Conservation (phyloP, 2,329 filamentous ascomycete genomes). For the Alternaria ethzedia region DNA sequence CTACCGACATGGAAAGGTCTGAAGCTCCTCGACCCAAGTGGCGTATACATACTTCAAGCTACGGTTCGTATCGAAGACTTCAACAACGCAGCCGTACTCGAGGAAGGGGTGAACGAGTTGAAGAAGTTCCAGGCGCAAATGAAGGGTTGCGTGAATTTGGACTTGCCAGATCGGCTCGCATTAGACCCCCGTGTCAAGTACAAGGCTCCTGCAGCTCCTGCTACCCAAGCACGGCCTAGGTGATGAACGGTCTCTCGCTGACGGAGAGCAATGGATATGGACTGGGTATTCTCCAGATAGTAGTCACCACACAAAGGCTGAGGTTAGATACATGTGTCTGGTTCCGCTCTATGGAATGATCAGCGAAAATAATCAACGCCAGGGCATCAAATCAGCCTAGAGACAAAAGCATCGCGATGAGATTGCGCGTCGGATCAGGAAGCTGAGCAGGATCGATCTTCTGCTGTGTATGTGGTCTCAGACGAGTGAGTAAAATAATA, state of each 20-base stretch:
- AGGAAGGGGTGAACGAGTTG: conserved; percentile 62
- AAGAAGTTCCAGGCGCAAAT: conserved; percentile 61
- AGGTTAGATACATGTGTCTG: background rate
- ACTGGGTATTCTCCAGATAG: background rate
- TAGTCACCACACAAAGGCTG: background rate
- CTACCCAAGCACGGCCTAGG: conserved; percentile 20
- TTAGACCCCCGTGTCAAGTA: conserved; percentile 67
- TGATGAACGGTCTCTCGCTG: conserved; percentile 13
- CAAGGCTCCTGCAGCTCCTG: conserved; percentile 27
- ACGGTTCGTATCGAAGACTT: conserved; percentile 63
- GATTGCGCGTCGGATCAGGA: background rate
- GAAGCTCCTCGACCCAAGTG: conserved; percentile 61
- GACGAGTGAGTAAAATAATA: background rate
- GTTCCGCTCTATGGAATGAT: background rate
- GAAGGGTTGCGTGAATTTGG: conserved; percentile 63
- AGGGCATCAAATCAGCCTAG: too few relatives aligned
- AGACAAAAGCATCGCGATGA: background rate
- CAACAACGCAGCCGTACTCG: conserved; percentile 60
- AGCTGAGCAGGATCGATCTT: background rate
- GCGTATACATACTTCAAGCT: conserved; percentile 65
- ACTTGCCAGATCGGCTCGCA: conserved; percentile 63
- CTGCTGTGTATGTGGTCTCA: background rate
- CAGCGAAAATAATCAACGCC: background rate
- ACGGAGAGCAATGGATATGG: background rate
- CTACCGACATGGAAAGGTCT: conserved; percentile 56